Base-by-base conservation (phyloP, 2,329 filamentous ascomycete genomes). In the Apiospora koreana region DNA sequence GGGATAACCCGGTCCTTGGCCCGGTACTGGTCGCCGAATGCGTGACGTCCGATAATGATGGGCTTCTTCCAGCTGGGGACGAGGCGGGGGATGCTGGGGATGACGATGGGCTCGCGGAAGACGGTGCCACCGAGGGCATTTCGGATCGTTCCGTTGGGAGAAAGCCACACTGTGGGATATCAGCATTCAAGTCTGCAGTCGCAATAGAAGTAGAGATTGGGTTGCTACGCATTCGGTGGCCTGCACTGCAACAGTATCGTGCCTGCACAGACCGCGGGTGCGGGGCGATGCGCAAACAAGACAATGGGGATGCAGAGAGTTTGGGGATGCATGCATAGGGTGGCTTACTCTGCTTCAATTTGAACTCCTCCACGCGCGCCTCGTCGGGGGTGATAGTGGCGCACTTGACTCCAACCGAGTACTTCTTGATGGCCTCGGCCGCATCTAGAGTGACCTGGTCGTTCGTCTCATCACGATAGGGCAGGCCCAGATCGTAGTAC, bases 351-450 rank as follows among this genome's bases (percentile, higher is more conserved):
- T 98, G 92, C 93, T 98, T 99, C 77, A 99, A 89, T 81, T 98
- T 95, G 85, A 98, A 99, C 85, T 98, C 96, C 87, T 98, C 89
- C 41, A 99, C 95, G 81, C 96, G 92, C 74, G 91, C 92, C 89
- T 99, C 96, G 81, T 99, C 96, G 48, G 96, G 96, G 58, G 96
- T 99, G 86, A 99, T 99, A 81, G 96, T 99, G 75, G 96, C 96
- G 84, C 96, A 99, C 89, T 99, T 99, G 86, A 99, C 94, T 83
- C 95, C 96, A 69, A 99, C 96, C 71, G 92, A 94, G 88, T 98
- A 98, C 88, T 98, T 97, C 89, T 97, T 95, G 86, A 98, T 98
- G 58, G 96, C 96, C 86, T 97, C 94, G 69, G 96, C 96, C 69
- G 95, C 93, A 80, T 98, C 96, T 77, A 95, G 82, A 73, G 96